A percentile compares a stretch with the other conserved stretches of the same genome.
Evolutionary conservation across 1,284 basidiomycete genomes (phyloP).

Genomic region (Trichosporon asahii): DNA sequence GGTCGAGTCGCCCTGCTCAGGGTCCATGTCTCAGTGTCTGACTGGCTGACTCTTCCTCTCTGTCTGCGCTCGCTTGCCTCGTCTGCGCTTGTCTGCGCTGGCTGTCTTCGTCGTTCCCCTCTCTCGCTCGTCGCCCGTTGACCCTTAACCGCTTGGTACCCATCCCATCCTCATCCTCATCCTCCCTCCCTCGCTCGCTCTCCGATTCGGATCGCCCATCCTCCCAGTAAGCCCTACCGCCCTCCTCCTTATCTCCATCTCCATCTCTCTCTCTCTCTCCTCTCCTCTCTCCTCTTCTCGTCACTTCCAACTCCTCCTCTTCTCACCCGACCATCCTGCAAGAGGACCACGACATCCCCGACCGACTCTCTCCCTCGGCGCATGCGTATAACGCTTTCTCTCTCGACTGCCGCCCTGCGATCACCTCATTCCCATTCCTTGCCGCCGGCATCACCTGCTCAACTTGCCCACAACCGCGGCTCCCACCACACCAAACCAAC

Average conservation of each 20-base stretch:
- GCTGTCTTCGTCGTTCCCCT: background rate
- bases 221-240: background rate
- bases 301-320: background rate
- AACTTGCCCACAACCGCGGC: background rate
- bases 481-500: background rate
- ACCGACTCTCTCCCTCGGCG: background rate
- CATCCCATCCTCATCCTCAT: background rate
- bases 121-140: background rate
- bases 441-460: conserved; percentile 2
- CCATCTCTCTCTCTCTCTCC: background rate
- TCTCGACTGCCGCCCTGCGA: background rate
- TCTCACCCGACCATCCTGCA: background rate
- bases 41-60: background rate
- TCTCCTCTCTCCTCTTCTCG: background rate
- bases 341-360: background rate
- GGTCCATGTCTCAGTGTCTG: background rate
- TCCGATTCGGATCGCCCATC: background rate
- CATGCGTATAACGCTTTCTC: background rate
- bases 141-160: background rate
- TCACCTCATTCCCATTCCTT: background rate
- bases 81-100: no score
- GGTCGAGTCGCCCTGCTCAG: background rate
- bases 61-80: no score
- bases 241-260: background rate
- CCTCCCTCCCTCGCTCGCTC: background rate